phyloP scores from a whole-genome alignment of 2,329 filamentous ascomycete genomes.

The Curvularia sp. region DNA sequence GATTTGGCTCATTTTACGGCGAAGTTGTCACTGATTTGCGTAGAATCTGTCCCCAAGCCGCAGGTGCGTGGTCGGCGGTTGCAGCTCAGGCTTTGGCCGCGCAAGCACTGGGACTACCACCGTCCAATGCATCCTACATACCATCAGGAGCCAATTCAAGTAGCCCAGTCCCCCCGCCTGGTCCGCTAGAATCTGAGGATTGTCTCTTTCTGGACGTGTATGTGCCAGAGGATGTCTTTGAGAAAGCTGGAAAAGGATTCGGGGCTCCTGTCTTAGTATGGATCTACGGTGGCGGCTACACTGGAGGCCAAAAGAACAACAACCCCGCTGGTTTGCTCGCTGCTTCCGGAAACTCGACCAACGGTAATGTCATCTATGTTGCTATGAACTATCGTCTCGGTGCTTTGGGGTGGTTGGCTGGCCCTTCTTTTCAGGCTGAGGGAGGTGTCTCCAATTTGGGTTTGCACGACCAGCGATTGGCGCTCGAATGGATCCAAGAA shows the following conservation, averaged over 20 bases:
- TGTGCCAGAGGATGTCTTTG: conserved; percentile 52
- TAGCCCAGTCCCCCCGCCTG: conserved; percentile 28
- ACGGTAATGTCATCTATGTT: conserved; percentile 55
- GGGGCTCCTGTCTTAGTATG: conserved; percentile 57
- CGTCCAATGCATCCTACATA: conserved; percentile 42
- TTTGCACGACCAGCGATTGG: conserved; percentile 50
- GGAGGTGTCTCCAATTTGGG: conserved; percentile 47
- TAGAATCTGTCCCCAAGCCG: conserved; percentile 47
- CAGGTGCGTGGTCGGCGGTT: conserved; percentile 54
- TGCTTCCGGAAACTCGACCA: conserved; percentile 51
- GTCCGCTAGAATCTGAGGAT: conserved; percentile 52
- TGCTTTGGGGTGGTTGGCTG: conserved; percentile 46
- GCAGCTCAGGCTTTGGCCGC: conserved; percentile 44
- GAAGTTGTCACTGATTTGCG: conserved; percentile 3
- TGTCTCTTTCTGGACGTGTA: conserved; percentile 59
- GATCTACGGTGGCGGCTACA: conserved; percentile 60
- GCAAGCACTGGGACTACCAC: conserved; percentile 36
- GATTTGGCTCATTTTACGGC: neutral
- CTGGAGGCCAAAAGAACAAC: conserved; percentile 45
- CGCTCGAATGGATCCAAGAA: conserved; percentile 51
- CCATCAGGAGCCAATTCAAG: conserved; percentile 37
- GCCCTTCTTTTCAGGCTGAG: conserved; percentile 45
- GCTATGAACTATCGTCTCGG: conserved; percentile 58
- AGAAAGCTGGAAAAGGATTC: conserved; percentile 40
- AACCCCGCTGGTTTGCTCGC: conserved; percentile 53